Percentiles rank a stretch among this genome's conserved stretches.
Evolutionary conservation across 441 rosid species (phyloP).

Genomic region (Pelargonium citronellum): DNA sequence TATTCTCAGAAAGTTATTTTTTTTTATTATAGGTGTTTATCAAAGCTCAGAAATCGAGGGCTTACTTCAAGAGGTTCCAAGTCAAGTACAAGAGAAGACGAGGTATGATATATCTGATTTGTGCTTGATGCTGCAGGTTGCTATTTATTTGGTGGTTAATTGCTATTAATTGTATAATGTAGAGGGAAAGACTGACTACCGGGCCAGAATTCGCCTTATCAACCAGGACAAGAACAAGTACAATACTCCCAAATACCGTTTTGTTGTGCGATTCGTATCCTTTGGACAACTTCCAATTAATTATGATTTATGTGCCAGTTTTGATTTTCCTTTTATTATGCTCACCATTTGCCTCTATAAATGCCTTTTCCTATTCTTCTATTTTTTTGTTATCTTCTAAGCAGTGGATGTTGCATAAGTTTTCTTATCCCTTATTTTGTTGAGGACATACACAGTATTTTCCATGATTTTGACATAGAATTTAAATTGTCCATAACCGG

Average conservation of each 20-base stretch:
- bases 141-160: background rate
- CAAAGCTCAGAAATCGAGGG: constrained; percentile 26
- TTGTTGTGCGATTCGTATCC: constrained; percentile 12
- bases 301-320: no score
- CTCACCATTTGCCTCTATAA: background rate
- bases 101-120: constrained; percentile 15
- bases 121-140: background rate
- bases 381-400: no score
- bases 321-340: no score
- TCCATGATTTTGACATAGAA: no score
- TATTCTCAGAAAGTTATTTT: no score
- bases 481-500: no score
- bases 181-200: constrained; percentile 8
- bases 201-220: constrained; percentile 6
- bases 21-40: constrained; percentile 14
- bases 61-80: constrained; percentile 27
- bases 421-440: no score
- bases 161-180: background rate
- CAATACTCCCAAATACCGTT: constrained; percentile 9
- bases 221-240: constrained; percentile 10
- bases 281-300: background rate
- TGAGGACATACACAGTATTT: no score
- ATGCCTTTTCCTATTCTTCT: no score
- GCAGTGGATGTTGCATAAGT: no score
- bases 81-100: constrained; percentile 31